Evolutionary conservation across 2,329 filamentous ascomycete genomes (phyloP), one percentile per base, ranked within the genome.

Genomic region (Hypoxylon sp.): DNA sequence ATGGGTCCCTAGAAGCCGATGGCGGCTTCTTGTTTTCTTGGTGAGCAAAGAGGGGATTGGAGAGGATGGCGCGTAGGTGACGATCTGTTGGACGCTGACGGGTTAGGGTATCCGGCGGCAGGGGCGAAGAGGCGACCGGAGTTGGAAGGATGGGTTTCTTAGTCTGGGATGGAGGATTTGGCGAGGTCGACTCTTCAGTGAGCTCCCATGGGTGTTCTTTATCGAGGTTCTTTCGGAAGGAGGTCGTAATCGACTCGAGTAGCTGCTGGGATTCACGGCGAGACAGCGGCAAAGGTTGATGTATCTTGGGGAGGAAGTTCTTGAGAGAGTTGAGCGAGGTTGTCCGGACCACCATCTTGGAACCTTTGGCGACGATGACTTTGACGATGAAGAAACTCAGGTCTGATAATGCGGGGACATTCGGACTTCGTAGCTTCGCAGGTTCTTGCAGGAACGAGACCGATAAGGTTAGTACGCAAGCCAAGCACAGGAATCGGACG

Each of bases 141-240:
- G 39, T 57, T 10, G 48, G n/a, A 17, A 59, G 53, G 11, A 19
- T 10, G 1, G 48, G 46, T 37, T 53, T 59, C 15, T 29, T 52
- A n/a, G 10, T 48, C 29, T 44, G 57, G 7, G 54, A 24, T 19
- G 39, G 13, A 54, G 58, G n/a, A 54, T 67, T 8, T 64, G 65
- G 35, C 50, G 70, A 42, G 39, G 69, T 46, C 7, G 65, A 37
- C 27, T 73, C 68, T 7, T 81, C 75, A 13, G 79, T 75, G 15
- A 77, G 69, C 31, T 80, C 74, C 74, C 79, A 83, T 66, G 86
- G 86, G 72, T 89, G 85, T 73, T 89, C 87, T 47, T 79, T 81
- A 72, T 89, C 86, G n/a, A 89, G 84, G 31, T 88, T 84, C 60
- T 82, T 82, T 56, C 87, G 83, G 74, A 89, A 89, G 2, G 87